Base-by-base conservation (phyloP, 345 rosid species). In the Lumnitzera racemosa region DNA sequence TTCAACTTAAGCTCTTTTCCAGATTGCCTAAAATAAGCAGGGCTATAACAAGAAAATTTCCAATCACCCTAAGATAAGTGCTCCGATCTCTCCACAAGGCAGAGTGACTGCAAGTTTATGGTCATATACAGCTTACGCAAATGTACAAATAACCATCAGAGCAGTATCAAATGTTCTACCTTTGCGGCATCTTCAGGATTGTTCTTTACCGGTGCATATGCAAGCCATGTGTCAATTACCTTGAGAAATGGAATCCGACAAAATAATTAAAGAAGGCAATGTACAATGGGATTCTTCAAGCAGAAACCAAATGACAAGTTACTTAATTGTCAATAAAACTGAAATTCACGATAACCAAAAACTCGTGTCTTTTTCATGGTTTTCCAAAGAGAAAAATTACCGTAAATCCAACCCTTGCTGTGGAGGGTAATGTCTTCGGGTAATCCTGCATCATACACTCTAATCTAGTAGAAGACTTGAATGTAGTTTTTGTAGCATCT, bases 391-490 rank as follows among this genome's bases (percentile, higher is more conserved):
- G 43, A 36, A 54, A 64, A 52, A 53, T 80, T 84, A 92, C 99
- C 76, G 96, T 87, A 73, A 89, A 92, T 63, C 98, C 98, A 72
- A 90, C 96, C 56, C 83, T 67, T 68, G 96, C 86, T 17, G 96
- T 61, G 49, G 97, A 84, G 51, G 97, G 87, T 74, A 94, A 67
- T 55, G 99, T 94, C 73, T 90, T 90, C 54, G 96, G 96, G 76
- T 94, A 90, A 72, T 94, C 97, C 80, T 90, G 99, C 99, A 94
- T 94, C 99, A 87, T 89, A 60, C 99, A 94, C 72, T 94, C 97
- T 41, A 94, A 79, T 49, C 97, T 82, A 72, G 98, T 88, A 55
- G 98, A 88, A 62, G 98, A 91, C 71, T 86, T 88, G 55, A 91
- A 88, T 54, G 84, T 72, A 64, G 97, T 80, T 80, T 90, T 94